Evolutionary conservation across 352 stramenopile species (phyloP).

Genomic region (Pythium graminicola): DNA sequence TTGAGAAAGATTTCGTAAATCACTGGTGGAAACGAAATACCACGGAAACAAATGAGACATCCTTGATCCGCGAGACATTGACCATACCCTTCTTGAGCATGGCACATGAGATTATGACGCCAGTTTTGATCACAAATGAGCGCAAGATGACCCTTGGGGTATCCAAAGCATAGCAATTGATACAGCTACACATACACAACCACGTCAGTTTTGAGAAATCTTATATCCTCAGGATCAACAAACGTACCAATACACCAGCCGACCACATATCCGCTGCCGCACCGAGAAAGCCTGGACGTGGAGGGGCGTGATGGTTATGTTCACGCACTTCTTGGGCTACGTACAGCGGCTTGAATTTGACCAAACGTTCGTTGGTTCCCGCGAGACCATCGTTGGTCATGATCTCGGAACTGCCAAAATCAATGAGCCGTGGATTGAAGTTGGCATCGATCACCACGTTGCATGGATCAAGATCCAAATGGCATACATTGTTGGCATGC

Average conservation of each 20-base stretch:
- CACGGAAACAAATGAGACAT: constrained; percentile 77
- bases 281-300: constrained; percentile 58
- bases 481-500: constrained; percentile 69
- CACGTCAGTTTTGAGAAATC: too few relatives aligned
- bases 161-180: constrained; percentile 74
- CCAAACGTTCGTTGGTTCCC: constrained; percentile 38
- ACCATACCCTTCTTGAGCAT: constrained; percentile 38
- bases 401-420: constrained; percentile 79
- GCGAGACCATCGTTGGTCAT: constrained; percentile 62
- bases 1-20: constrained; percentile 71
- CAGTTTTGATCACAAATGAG: constrained; percentile 74
- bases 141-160: constrained; percentile 68
- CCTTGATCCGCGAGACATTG: constrained; percentile 48
- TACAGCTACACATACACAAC: constrained; percentile 42
- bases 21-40: constrained; percentile 63
- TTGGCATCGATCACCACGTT: constrained; percentile 66
- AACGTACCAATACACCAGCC: constrained; percentile 57
- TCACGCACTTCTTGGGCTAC: constrained; percentile 58
- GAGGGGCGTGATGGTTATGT: constrained; percentile 51
- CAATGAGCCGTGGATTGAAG: constrained; percentile 53
- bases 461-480: constrained; percentile 75
- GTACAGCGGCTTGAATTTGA: constrained; percentile 81
- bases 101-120: constrained; percentile 56
- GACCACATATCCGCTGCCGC: constrained; percentile 77
- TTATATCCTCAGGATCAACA: neutral